These are phyloP conservation scores for Syncephalis plumigaleata DNA, from an alignment of 371 early-diverging fungal species.

Conservation along the genomic window DNA sequence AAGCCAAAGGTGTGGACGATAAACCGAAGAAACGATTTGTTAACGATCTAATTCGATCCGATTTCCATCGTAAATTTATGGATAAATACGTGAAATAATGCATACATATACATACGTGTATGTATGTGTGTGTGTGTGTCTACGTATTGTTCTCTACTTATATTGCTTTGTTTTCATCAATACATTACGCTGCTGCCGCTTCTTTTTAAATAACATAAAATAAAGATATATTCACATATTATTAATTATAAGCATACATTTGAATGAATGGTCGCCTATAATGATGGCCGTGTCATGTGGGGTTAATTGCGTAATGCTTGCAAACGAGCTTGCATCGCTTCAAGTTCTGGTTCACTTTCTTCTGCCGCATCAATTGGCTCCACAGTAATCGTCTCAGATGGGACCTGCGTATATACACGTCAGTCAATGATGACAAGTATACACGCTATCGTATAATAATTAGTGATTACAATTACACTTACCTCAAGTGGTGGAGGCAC, in stretches of 20 bases:
- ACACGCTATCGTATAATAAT: not conserved
- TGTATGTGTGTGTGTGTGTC: too few relatives aligned
- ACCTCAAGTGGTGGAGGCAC: slow-evolving; percentile 36
- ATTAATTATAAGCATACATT: too few relatives aligned
- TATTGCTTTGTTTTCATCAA: too few relatives aligned
- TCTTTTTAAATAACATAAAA: too few relatives aligned
- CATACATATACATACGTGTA: too few relatives aligned
- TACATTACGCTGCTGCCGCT: too few relatives aligned
- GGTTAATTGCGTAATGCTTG: slow-evolving; percentile 30
- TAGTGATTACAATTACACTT: too few relatives aligned
- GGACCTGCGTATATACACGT: slow-evolving; percentile 1
- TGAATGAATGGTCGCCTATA: too few relatives aligned
- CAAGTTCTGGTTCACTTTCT: slow-evolving; percentile 57
- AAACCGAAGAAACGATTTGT: slow-evolving; percentile 84
- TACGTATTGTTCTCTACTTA: too few relatives aligned
- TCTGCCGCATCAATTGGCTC: slow-evolving; percentile 24
- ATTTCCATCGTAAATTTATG: slow-evolving; percentile 93
- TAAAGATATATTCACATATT: too few relatives aligned
- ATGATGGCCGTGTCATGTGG: not conserved
- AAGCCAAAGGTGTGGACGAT: slow-evolving; percentile 71
- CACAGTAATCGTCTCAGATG: slow-evolving; percentile 9
- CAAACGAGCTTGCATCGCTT: slow-evolving; percentile 71
- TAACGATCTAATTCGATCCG: slow-evolving; percentile 87
- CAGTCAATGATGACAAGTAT: not conserved
- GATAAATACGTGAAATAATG: slow-evolving; percentile 59